phyloP scores from a whole-genome alignment of 1,284 basidiomycete species.

The Sporisorium graminicola region DNA sequence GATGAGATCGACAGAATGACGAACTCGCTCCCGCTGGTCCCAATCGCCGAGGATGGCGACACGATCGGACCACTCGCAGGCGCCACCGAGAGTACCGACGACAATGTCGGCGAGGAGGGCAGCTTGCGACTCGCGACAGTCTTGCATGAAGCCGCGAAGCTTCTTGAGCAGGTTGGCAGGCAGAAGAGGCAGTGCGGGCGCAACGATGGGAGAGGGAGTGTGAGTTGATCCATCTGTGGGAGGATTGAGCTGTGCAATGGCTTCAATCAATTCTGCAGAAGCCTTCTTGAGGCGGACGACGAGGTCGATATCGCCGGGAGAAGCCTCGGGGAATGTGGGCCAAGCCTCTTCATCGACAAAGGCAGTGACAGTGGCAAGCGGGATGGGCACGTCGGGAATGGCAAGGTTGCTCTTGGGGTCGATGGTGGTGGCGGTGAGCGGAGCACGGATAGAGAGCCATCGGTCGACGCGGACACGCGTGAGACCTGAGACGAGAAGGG shows the following conservation, averaged over 20 bases:
- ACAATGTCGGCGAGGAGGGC: slow-evolving; percentile 64
- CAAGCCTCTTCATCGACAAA: slow-evolving; percentile 56
- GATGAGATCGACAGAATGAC: slow-evolving; percentile 54
- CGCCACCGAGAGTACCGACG: slow-evolving; percentile 65
- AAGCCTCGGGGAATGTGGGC: slow-evolving; percentile 48
- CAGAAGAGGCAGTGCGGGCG: slow-evolving; percentile 60
- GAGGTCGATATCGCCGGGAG: slow-evolving; percentile 47
- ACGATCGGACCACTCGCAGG: slow-evolving; percentile 66
- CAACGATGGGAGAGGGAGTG: slow-evolving; percentile 41
- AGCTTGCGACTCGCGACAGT: slow-evolving; percentile 55
- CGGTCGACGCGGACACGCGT: slow-evolving; percentile 62
- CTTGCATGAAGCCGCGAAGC: slow-evolving; percentile 58
- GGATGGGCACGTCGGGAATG: slow-evolving; percentile 61
- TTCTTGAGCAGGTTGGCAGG: slow-evolving; percentile 59
- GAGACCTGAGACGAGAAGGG: slow-evolving; percentile 64
- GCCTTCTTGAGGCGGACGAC: slow-evolving; percentile 53
- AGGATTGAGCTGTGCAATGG: slow-evolving; percentile 46
- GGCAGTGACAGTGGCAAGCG: slow-evolving; percentile 56
- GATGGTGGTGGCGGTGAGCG: slow-evolving; percentile 59
- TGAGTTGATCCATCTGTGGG: slow-evolving; percentile 24
- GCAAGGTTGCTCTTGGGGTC: slow-evolving; percentile 58
- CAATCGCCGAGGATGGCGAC: slow-evolving; percentile 61
- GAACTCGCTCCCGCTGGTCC: slow-evolving; percentile 59
- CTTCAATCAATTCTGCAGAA: slow-evolving; percentile 57
- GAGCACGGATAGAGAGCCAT: slow-evolving; percentile 62